Base-by-base conservation (phyloP, 1,139 yeast species). In the Sugiyamaella castrensis region DNA sequence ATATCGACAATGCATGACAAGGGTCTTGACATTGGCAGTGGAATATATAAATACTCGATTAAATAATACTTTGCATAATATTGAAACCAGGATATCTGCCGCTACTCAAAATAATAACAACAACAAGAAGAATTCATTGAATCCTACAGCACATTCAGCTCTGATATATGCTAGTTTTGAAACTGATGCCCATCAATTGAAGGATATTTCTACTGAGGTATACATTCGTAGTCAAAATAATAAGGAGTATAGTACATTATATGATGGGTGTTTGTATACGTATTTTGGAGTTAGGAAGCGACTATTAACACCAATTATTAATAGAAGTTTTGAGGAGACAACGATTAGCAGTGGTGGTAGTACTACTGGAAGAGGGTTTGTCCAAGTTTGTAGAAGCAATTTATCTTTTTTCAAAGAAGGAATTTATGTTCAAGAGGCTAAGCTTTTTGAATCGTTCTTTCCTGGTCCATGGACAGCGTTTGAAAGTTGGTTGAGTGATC, bases 1-100 rank as follows among this genome's bases (percentile, higher is more conserved):
- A 53, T 87, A 87, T 67, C 77, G 88, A 53, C 95, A 87, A 59
- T 87, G 96, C 61, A 76, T 89, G 78, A 83, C 94, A 0, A 76
- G 96, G 52, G 83, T 95, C 0, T 73, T 89, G 49, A 81, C 95
- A 0, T 71, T 92, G 55, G 79, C 88, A 19, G 78, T 84, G 55
- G 86, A 84, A 57, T 87, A 81, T 62, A 70, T 87, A 51, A 74
- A 75, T 27, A 75, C 72, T 40, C 77, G 77, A 40, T 64, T 89
- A 41, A 79, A 76, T 50, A 72, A 70, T 13, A 64, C 80, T 1
- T 73, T 75, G 35, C 67, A 67, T 24, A 76, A 72, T 8, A 72
- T 84, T 31, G 64, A 67, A 12, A 50, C 58, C 54, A 38, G 71
- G 69, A 50, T 63, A 60, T 27, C 46, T 4, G 37, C 29, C 6